A percentile compares a stretch with the other conserved stretches of the same genome.
Conservation (phyloP, 805 yeast species). For the Candida easanensis region DNA sequence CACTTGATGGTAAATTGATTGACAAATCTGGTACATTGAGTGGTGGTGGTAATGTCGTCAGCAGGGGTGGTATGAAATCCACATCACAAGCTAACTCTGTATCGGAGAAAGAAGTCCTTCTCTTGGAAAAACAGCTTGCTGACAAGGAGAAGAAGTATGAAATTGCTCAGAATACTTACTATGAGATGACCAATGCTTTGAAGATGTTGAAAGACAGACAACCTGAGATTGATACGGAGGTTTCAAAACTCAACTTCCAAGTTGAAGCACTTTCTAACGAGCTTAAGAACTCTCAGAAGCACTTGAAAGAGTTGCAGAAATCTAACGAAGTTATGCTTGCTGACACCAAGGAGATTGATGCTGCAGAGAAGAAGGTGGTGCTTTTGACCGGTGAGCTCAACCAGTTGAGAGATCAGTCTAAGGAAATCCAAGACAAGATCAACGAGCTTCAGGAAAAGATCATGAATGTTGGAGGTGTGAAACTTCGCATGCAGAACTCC, state of each 20-base stretch:
- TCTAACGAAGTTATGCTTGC: slow-evolving; percentile 20
- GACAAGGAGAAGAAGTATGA: slow-evolving; percentile 54
- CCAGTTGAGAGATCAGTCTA: slow-evolving; percentile 50
- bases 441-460: slow-evolving; percentile 67
- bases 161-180: slow-evolving; percentile 45
- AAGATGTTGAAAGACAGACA: slow-evolving; percentile 56
- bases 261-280: slow-evolving; percentile 58
- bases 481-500: slow-evolving; percentile 72
- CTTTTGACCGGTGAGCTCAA: slow-evolving; percentile 40
- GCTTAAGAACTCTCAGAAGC: slow-evolving; percentile 41
- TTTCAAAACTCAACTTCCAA: slow-evolving; percentile 61
- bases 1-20: slow-evolving; percentile 86
- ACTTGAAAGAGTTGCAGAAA: slow-evolving; percentile 37
- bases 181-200: slow-evolving; percentile 59
- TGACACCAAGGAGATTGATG: slow-evolving; percentile 37
- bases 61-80: slow-evolving; percentile 73
- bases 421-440: slow-evolving; percentile 54
- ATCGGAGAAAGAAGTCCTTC: slow-evolving; percentile 54
- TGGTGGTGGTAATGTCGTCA: slow-evolving; percentile 83
- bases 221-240: slow-evolving; percentile 64
- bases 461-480: slow-evolving; percentile 89
- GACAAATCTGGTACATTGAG: slow-evolving; percentile 94
- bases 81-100: slow-evolving; percentile 38
- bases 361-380: slow-evolving; percentile 32
- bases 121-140: slow-evolving; percentile 49